A percentile compares a stretch with the other conserved stretches of the same genome.
Conservation (phyloP, 352 stramenopile genomes). For the Phytopythium delawarense region DNA sequence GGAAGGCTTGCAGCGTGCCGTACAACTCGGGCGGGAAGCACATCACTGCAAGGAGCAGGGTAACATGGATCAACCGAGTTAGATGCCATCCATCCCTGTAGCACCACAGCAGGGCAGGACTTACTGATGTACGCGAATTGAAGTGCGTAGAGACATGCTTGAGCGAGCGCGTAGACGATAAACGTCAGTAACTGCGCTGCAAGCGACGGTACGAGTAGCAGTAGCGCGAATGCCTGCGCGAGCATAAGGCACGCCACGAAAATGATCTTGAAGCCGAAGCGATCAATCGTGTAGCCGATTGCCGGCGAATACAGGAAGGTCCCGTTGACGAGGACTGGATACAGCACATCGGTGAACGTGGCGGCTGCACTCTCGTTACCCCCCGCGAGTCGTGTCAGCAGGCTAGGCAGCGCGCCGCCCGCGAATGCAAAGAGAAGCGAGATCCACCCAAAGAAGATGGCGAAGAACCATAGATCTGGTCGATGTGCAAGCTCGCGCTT, state of each 20-base stretch:
- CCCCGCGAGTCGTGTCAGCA: conserved; percentile 39
- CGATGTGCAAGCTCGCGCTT: conserved; percentile 41
- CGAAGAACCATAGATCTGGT: conserved; percentile 73
- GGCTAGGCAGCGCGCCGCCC: conserved; percentile 66
- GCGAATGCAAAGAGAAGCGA: conserved; percentile 80
- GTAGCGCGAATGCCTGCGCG: conserved; percentile 56
- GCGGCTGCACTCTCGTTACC: conserved; percentile 23
- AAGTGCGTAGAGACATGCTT: conserved; percentile 73
- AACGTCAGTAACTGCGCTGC: conserved; percentile 61
- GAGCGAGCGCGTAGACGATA: conserved; percentile 68
- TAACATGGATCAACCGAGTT: neutral
- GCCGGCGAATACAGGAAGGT: conserved; percentile 78
- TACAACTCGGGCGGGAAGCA: conserved; percentile 75
- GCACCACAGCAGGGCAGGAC: conserved; percentile 10
- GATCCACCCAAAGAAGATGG: conserved; percentile 75
- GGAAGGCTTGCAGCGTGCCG: conserved; percentile 72
- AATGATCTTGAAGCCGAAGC: conserved; percentile 74
- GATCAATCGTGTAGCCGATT: conserved; percentile 72
- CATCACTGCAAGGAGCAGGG: conserved; percentile 45
- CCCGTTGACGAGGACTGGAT: conserved; percentile 71
- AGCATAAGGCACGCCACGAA: conserved; percentile 61
- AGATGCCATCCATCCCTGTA: neutral
- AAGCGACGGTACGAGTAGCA: conserved; percentile 61
- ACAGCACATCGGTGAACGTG: conserved; percentile 66
- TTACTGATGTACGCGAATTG: conserved; percentile 86